Base-by-base conservation (phyloP, 768 basidiomycete species). In the Strobilomyces confusus region DNA sequence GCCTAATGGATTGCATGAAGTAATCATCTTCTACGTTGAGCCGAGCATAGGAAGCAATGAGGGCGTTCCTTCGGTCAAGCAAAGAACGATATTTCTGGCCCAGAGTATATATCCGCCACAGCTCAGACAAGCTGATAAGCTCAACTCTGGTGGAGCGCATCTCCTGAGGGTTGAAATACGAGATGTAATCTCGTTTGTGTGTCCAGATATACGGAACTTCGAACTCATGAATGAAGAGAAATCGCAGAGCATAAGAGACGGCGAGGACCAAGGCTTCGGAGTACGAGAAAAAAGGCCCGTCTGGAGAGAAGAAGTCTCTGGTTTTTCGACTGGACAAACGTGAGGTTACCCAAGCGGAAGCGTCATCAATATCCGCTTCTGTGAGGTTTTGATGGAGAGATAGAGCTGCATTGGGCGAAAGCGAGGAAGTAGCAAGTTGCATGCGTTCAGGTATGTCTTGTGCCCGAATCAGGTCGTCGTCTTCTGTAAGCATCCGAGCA, bases 141-240 rank as follows among this genome's bases (percentile, higher is more conserved):
- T 89, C 87, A 20, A 80, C 65, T 34, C 81, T 81, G n/a, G 78
- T 65, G n/a, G n/a, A n/a, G 32, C 80, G 75, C 47, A 83, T 78
- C 53, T 87, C 84, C 30, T 73, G 68, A 44, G 82, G 76, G 63
- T 92, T 89, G 69, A 89, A 90, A 68, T 88, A 82, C 43, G 84
- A 83, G 62, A 98, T 87, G 63, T 90, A 87, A 68, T 99, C 97
- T 34, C 90, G 81, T 63, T 90, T 91, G 75, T 98, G 92, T 17
- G 84, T 83, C 88, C 89, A 97, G 57, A 98, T 84, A 71, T 93
- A 95, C 0, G 97, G 93, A 8, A 98, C 95, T 68, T 99, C 97
- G 58, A 89, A 87, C 61, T 91, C 83, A 40, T 92, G 83, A 46
- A 92, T 71, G 70, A 98, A 95, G 50, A 98, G 77, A 66, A 84